Evolutionary conservation across 495 filamentous ascomycete genomes (phyloP).

Genomic region (Penicillium nucicola): DNA sequence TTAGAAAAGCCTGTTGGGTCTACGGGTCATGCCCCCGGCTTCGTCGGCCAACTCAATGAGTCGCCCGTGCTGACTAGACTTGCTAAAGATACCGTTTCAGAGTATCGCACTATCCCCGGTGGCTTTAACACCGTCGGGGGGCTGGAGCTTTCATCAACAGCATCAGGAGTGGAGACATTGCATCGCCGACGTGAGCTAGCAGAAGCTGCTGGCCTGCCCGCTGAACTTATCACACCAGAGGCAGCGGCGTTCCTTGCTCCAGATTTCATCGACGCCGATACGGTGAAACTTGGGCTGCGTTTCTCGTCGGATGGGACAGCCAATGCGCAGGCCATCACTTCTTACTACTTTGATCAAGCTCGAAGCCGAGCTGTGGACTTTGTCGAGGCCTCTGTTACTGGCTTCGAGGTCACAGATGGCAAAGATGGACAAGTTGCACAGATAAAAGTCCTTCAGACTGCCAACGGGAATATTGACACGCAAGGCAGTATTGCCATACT

Average conservation of each 20-base stretch:
- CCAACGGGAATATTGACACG: conserved; percentile 17
- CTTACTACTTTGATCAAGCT: conserved; percentile 34
- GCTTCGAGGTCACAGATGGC: not conserved
- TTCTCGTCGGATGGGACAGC: conserved; percentile 31
- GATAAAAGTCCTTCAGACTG: conserved; percentile 12
- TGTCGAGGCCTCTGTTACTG: conserved; percentile 20
- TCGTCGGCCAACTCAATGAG: conserved; percentile 37
- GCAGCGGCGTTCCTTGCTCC: conserved; percentile 24
- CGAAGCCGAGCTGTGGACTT: conserved; percentile 19
- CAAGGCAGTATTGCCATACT: conserved; percentile 22
- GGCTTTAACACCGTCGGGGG: conserved; percentile 31
- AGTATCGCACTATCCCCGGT: conserved; percentile 26
- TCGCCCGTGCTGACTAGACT: conserved; percentile 28
- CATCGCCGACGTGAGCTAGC: conserved; percentile 20
- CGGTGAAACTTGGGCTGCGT: conserved; percentile 12
- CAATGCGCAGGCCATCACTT: conserved; percentile 20
- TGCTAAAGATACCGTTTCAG: conserved; percentile 28
- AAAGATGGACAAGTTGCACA: not conserved
- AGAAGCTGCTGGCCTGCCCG: conserved; percentile 17
- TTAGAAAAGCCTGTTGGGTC: conserved; percentile 20
- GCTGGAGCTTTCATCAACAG: conserved; percentile 27
- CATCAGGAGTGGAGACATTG: conserved; percentile 19
- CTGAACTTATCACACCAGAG: conserved; percentile 24
- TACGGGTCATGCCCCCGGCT: conserved; percentile 32
- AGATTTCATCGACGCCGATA: conserved; percentile 24